Percentiles rank a stretch among this genome's conserved stretches.
phyloP scores from a whole-genome alignment of 1,284 basidiomycete genomes.

The Tilletia caries region DNA sequence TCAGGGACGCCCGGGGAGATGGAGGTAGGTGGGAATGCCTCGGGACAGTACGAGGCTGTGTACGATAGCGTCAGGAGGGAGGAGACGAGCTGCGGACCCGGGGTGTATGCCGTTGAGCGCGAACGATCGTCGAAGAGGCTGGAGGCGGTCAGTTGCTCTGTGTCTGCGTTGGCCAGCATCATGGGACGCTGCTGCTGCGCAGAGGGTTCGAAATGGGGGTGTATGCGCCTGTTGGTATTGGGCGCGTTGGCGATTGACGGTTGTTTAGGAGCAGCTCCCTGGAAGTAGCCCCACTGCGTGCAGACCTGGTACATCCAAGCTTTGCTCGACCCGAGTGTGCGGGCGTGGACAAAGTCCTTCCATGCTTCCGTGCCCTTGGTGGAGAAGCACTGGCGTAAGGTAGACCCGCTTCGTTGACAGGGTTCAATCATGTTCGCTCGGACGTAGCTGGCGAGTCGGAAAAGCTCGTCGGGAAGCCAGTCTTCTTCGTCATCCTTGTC shows the following conservation, averaged over 20 bases:
- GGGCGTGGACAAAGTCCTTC: conserved; percentile 63
- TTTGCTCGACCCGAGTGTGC: conserved; percentile 70
- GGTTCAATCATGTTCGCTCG: conserved; percentile 25
- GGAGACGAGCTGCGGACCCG: conserved; percentile 67
- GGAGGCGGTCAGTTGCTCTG: conserved; percentile 22
- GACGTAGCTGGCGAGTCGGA: conserved; percentile 10
- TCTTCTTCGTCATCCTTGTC: conserved; percentile 16
- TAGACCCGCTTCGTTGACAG: conserved; percentile 21
- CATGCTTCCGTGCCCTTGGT: conserved; percentile 35
- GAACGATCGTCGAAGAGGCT: conserved; percentile 20
- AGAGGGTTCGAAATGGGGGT: neutral
- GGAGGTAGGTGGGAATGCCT: conserved; percentile 77
- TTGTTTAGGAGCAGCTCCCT: conserved; percentile 17
- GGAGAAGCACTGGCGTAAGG: neutral
- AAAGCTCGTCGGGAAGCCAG: neutral
- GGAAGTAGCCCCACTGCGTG: conserved; percentile 81
- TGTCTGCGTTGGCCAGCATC: neutral
- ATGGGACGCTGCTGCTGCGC: neutral
- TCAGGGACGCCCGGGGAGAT: conserved; percentile 66
- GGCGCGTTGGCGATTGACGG: neutral
- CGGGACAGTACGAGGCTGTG: conserved; percentile 71
- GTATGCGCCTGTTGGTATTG: neutral
- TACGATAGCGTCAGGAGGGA: conserved; percentile 71
- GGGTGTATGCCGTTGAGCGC: conserved; percentile 25
- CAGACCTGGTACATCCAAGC: conserved; percentile 77